A percentile compares a stretch with the other conserved stretches of the same genome.
phyloP scores from a whole-genome alignment of 179 eudicot species.

The Spinacia oleracea region DNA sequence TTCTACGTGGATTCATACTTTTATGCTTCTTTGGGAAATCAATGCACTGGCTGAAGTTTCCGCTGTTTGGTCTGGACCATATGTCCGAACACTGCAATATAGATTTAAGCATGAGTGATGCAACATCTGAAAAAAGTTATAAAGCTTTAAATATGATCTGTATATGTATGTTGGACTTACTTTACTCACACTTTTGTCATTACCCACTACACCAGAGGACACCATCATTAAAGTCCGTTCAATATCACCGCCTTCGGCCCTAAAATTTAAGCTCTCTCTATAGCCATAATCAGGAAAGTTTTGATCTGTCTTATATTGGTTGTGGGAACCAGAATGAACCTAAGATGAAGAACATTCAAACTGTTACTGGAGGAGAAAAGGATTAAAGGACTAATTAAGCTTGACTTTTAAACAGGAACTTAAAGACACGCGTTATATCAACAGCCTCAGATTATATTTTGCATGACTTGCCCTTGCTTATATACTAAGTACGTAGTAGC shows the following conservation, averaged over 20 bases:
- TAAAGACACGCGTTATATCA: background rate
- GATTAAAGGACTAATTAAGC: background rate
- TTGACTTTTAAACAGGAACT: background rate
- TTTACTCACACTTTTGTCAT: constrained; percentile 40
- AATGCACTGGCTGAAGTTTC: constrained; percentile 82
- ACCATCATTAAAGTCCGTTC: constrained; percentile 61
- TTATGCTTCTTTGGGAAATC: constrained; percentile 67
- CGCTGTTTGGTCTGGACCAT: constrained; percentile 79
- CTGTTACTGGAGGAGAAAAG: background rate
- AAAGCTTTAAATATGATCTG: background rate
- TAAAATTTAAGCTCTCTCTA: constrained; percentile 35
- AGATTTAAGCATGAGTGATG: constrained; percentile 26
- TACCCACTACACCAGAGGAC: constrained; percentile 54
- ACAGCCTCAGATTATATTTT: background rate
- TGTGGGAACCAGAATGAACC: constrained; percentile 53
- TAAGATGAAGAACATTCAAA: constrained; percentile 26
- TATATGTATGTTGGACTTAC: constrained; percentile 44
- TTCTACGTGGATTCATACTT: constrained; percentile 43
- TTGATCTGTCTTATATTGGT: constrained; percentile 35
- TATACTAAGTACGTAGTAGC: background rate
- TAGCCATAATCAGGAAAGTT: constrained; percentile 43
- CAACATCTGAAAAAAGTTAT: background rate
- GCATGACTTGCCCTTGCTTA: background rate
- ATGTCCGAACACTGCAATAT: constrained; percentile 61
- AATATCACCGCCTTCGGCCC: constrained; percentile 39